phyloP scores from a whole-genome alignment of 2,329 filamentous ascomycete genomes.

The Hymenoscyphus linearis region DNA sequence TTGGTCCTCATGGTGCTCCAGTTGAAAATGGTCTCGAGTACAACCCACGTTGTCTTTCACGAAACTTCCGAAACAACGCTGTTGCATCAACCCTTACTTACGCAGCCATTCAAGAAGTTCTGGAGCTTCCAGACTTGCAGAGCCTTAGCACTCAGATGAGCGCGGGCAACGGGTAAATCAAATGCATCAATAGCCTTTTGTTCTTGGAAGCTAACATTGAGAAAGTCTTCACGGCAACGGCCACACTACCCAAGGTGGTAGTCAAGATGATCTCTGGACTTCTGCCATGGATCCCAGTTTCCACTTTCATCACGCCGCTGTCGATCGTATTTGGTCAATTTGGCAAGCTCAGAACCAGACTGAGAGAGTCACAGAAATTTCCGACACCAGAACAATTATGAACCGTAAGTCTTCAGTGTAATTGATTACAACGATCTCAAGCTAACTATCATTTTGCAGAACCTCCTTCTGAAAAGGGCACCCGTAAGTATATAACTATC shows the following conservation, averaged over 20 bases:
- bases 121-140: neutral
- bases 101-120: neutral
- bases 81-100: neutral
- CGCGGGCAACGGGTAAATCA: neutral
- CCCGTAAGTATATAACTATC: neutral
- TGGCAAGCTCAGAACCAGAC: conserved; percentile 1
- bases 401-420: neutral
- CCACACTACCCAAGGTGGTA: neutral
- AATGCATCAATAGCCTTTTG: no score
- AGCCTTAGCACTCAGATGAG: neutral
- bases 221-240: neutral
- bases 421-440: neutral
- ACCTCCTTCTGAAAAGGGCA: neutral
- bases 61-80: neutral
- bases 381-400: neutral
- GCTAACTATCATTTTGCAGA: neutral
- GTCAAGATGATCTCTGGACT: neutral
- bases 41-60: conserved; percentile 5
- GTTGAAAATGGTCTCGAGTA: conserved; percentile 1
- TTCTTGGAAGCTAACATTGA: neutral
- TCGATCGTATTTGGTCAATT: neutral
- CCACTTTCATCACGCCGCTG: neutral
- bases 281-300: neutral
- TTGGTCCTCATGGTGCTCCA: conserved; percentile 14
- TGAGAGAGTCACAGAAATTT: neutral